Base-by-base conservation (phyloP, 345 rosid genomes). In the Salix dunnii region DNA sequence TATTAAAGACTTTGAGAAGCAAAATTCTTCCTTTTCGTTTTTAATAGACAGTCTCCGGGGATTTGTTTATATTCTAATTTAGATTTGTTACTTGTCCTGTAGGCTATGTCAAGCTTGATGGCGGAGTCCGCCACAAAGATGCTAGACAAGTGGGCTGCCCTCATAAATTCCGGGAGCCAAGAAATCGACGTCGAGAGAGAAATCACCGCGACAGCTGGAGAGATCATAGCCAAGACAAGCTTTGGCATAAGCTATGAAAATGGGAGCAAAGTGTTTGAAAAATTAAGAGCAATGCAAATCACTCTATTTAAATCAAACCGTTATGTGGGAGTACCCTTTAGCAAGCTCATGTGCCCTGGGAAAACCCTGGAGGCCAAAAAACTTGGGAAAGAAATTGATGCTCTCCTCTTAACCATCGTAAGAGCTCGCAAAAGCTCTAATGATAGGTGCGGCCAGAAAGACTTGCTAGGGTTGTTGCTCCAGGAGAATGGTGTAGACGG, bases 41-140 rank as follows among this genome's bases (percentile, higher is more conserved):
- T 55, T 11, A n/a, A n/a, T 23, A 20, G 61, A 21, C 7, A 2
- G 23, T n/a, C 61, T n/a, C 62, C 12, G 4, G 25, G 0, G 63
- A n/a, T 35, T 7, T 51, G 51, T 20, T 18, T 2, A 10, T 66
- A 14, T 13, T 61, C 20, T n/a, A n/a, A 23, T 5, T 7, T 66
- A 12, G 31, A 58, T 27, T n/a, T 72, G 2, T 76, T 75, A 1
- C 30, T 55, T 75, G 48, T 74, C 18, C 17, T 43, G 61, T 20
- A 94, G 99, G 91, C 83, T 25, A 91, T 93, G 99, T 73, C 90
- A 53, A 87, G 83, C 76, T 81, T 89, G 79, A 96, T 96, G 99
- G 89, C 86, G 83, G 99, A 93, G 82, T 90, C 96, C 75, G 70
- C 91, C 64, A 72, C 85, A 38, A 84, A 77, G 42, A 96, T 96